Evolutionary conservation across 164 flowering plant species (phyloP).

Genomic region (Liriodendron chinense): DNA sequence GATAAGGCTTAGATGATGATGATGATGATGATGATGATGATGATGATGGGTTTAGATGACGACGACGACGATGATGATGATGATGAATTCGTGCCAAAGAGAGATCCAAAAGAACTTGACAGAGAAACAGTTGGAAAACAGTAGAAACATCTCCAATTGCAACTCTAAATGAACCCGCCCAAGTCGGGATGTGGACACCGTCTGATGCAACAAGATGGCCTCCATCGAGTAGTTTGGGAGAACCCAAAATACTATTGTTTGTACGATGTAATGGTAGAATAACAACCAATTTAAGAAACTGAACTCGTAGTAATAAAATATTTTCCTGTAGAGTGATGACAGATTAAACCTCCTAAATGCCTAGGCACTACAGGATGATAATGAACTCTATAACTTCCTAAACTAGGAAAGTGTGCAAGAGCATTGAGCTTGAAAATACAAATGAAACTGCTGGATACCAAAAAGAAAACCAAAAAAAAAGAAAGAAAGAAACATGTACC

Average conservation of each 20-base stretch:
- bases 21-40: no score
- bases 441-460: background rate
- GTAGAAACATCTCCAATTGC: background rate
- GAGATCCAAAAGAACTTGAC: no score
- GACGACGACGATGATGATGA: no score
- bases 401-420: background rate
- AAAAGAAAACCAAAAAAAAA: background rate
- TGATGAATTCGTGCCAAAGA: no score
- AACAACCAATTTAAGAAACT: background rate
- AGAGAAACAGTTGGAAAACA: no score
- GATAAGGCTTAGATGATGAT: no score
- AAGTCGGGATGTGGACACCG: background rate
- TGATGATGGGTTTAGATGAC: no score
- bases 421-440: background rate
- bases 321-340: background rate
- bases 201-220: background rate
- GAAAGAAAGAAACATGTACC: slow-evolving; percentile 37
- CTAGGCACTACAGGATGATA: background rate
- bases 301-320: background rate
- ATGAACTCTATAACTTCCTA: background rate
- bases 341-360: background rate
- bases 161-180: background rate
- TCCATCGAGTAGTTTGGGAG: background rate
- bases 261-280: background rate
- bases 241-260: background rate